Evolutionary conservation across 768 basidiomycete species (phyloP), one percentile per base, ranked within the genome.

Genomic region (Sporobolomyces phaffii): DNA sequence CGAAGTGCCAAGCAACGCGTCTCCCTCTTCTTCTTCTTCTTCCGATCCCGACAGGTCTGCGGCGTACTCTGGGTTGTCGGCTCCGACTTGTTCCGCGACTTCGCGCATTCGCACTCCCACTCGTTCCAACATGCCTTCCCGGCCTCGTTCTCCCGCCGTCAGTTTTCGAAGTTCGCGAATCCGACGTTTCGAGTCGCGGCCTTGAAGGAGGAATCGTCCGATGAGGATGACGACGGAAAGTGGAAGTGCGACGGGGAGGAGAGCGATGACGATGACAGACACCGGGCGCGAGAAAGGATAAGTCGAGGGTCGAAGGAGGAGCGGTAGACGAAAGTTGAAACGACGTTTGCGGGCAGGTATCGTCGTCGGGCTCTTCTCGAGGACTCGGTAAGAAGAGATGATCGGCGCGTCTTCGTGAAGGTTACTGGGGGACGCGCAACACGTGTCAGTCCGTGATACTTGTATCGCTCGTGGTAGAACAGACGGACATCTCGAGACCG

Each of bases 101-200:
- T 72, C 70, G 5, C 33, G 40, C 20, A 72, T 26, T 15, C 51
- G 38, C 10, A 72, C 41, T 15, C 71, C 71, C 3, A 72, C 64
- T 18, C 71, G 49, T 40, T 49, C 40, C 2, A 72, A 28, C 60
- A 66, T 69, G 24, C 64, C 67, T 31, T 60, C 61, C 9, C 62
- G 29, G 5, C 70, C 71, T 7, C 60, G 60, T 5, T 58, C 66
- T 13, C 36, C 20, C 6, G 20, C 56, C 18, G 56, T 58, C 29
- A 45, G 5, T 20, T 31, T 49, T 20, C 64, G 52, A 22, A 90
- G 81, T 3, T 82, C 74, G 62, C 80, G 81, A 62, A 92, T 84
- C 24, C 90, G 85, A 20, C 80, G 79, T 5, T 83, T 84, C 5
- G 89, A 91, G 1, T 80, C 78, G 33, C 79, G 82, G 0, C 86